These are phyloP conservation scores for Aspergillus fumigatus DNA, from an alignment of 2,329 filamentous ascomycete genomes.

Conservation along the genomic window DNA sequence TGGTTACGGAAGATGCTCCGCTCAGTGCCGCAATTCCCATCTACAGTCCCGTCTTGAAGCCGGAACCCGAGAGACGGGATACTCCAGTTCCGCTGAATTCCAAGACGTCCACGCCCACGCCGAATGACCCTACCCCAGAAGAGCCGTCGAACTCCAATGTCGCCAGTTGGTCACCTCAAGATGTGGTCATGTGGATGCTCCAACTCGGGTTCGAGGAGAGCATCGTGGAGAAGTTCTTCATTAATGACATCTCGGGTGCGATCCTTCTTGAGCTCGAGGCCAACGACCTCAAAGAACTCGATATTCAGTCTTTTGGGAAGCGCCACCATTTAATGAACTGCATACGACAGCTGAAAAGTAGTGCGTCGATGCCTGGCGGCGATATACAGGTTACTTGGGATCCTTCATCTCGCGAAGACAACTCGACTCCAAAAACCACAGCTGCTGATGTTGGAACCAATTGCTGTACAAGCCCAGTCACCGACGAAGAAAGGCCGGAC, in stretches of 20 bases:
- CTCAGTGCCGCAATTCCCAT: slow-evolving; percentile 8
- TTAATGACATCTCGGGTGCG: slow-evolving; percentile 86
- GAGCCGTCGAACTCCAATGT: neutral
- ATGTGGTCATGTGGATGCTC: too few relatives aligned
- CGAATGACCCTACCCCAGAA: neutral
- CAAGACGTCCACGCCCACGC: neutral
- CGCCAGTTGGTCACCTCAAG: neutral
- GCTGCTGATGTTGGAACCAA: slow-evolving; percentile 10
- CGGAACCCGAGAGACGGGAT: slow-evolving; percentile 13
- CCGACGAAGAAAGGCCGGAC: slow-evolving; percentile 3
- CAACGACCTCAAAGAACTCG: slow-evolving; percentile 66
- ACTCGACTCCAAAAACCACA: slow-evolving; percentile 10
- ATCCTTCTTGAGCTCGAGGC: slow-evolving; percentile 89
- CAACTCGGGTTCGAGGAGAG: slow-evolving; percentile 63
- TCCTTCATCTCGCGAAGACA: slow-evolving; percentile 7
- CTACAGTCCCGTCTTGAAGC: slow-evolving; percentile 8
- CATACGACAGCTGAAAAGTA: neutral
- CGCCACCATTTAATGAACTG: slow-evolving; percentile 56
- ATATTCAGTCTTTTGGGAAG: slow-evolving; percentile 61
- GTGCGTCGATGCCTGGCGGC: neutral
- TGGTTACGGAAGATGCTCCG: slow-evolving; percentile 14
- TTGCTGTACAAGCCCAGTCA: slow-evolving; percentile 7
- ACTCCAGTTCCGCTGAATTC: slow-evolving; percentile 18
- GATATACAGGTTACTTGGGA: slow-evolving; percentile 5
- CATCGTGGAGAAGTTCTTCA: slow-evolving; percentile 77